Evolutionary conservation across 352 stramenopile species (phyloP).

Genomic region (Phytophthora sansomeana): DNA sequence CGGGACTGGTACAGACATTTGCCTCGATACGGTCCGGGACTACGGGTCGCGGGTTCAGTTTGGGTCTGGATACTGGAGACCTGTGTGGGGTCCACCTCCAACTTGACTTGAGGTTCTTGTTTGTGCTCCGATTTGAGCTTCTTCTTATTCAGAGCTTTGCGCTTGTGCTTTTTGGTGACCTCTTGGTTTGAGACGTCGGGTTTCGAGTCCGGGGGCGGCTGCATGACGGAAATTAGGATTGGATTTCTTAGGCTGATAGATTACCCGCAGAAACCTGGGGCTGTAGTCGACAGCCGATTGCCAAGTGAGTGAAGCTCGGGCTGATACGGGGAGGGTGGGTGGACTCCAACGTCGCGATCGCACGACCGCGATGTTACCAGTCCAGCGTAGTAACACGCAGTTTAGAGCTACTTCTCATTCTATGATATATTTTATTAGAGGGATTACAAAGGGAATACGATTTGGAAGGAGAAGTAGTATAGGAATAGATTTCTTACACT

Average conservation of each 20-base stretch:
- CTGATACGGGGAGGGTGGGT: constrained; percentile 37
- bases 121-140: constrained; percentile 4
- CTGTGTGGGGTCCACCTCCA: not conserved
- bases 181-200: constrained; percentile 16
- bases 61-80: not conserved
- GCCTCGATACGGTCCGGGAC: constrained; percentile 50
- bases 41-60: not conserved
- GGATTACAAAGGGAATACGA: not conserved
- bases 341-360: constrained; percentile 19
- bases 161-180: constrained; percentile 1
- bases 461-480: not conserved
- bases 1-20: constrained; percentile 82
- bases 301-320: constrained; percentile 24
- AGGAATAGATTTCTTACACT: not conserved
- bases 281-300: constrained; percentile 16
- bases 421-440: not conserved
- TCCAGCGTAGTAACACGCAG: constrained; percentile 17
- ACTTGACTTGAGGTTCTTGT: not conserved
- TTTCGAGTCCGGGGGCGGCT: constrained; percentile 6
- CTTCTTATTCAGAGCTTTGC: constrained; percentile 8
- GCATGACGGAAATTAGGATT: constrained; percentile 8
- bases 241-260: not conserved
- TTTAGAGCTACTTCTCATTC: not conserved
- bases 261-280: not conserved
- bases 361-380: constrained; percentile 26